Base-by-base conservation (phyloP, 2,329 filamentous ascomycete species). In the Raffaelea arxii region DNA sequence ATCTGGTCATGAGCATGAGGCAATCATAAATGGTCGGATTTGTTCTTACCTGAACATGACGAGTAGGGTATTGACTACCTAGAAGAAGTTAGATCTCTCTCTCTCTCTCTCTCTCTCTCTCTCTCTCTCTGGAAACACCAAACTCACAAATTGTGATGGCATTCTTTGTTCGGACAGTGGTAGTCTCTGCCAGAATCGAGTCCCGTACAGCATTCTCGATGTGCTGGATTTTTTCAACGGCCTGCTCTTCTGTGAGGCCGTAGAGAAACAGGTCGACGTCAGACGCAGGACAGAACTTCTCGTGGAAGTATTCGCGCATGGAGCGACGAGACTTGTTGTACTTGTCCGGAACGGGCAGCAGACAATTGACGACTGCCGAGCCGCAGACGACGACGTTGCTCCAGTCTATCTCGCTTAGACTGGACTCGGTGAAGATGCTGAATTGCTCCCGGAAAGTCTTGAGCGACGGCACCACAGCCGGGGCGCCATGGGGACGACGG, bases 261-360 rank as follows among this genome's bases (percentile, higher is more conserved):
- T 92, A 91, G 25, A 94, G 65, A 59, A 94, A 94, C 3, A 94
- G 71, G 60, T 94, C 88, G 10, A 94, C 84, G 61, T 94, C 88
- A 4, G 86, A 91, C 1, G 87, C 86, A 1, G 87, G 87, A 11
- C 84, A 85, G 52, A 91, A 77, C 50, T 80, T 78, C 57, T 90
- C 79, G 57, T 94, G 88, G 54, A 91, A 94, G 61, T 88, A 94
- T 64, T 82, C 69, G 59, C 82, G 69, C 54, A 82, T 65, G 50
- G 70, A 70, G 45, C 76, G 72, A 67, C 86, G 86, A 40, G 78
- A 82, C 25, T 67, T 64, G 42, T 70, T 74, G 62, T 80, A 78
- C 51, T 78, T 64, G 3, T 75, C 64, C 6, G 82, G 82, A 6
- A 87, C 77, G 0, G 86, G 84, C 14, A 94, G 65, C 27, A 94